Percentiles rank a stretch among this genome's conserved stretches.
phyloP scores from a whole-genome alignment of 225 moss, liverwort and hornwort species.

The Climacium dendroides region DNA sequence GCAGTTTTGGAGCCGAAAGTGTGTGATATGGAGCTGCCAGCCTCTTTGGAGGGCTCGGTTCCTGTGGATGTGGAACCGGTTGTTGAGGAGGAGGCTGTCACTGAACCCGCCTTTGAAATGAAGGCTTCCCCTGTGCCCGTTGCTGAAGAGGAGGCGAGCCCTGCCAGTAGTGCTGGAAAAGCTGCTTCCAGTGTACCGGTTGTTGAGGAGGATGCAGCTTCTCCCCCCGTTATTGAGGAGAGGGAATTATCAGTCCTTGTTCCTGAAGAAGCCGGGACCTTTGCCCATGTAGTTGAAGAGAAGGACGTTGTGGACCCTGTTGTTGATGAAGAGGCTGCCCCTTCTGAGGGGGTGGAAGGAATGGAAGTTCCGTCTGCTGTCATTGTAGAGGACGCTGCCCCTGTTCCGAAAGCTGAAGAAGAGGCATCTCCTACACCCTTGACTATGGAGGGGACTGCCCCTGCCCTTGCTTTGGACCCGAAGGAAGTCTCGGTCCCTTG shows the following conservation, averaged over 20 bases:
- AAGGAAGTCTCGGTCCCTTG: no score
- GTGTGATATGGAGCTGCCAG: neutral
- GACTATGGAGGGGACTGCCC: no score
- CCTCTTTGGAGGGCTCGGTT: neutral
- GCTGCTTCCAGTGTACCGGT: neutral
- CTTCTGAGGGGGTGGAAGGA: neutral
- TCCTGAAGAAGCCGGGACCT: no score
- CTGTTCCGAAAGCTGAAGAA: no score
- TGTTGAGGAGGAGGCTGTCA: neutral
- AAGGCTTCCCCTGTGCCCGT: neutral
- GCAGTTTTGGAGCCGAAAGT: neutral
- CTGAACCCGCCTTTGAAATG: neutral
- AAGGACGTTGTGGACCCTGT: neutral
- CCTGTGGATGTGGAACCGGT: neutral
- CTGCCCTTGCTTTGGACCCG: no score
- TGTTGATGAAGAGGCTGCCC: neutral
- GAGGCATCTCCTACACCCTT: no score
- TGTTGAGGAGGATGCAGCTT: neutral
- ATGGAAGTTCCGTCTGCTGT: no score
- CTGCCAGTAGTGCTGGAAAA: neutral
- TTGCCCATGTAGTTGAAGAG: neutral
- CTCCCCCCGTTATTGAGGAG: neutral
- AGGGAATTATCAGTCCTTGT: no score
- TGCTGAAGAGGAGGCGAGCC: neutral
- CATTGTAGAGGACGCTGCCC: no score